Base-by-base conservation (phyloP, 140 eudicot species). In the Stevia rebaudiana region DNA sequence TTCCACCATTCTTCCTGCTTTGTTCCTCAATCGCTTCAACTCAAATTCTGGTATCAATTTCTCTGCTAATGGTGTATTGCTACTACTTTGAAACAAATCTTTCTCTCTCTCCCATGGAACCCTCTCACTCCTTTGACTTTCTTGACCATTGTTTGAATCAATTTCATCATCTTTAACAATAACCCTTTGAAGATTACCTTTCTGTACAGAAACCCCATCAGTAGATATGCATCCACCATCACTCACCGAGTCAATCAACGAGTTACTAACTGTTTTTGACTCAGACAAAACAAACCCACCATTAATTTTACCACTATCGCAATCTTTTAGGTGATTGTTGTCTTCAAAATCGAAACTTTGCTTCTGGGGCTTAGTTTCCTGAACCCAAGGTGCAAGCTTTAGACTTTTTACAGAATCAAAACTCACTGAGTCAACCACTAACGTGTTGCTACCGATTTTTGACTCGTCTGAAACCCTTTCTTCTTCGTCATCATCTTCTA, bases 1-100 rank as follows among this genome's bases (percentile, higher is more conserved):
- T 77, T 92, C 95, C 24, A 81, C 80, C 96, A 88, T 92, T 64
- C 96, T 81, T 83, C 85, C 72, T 25, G 95, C 81, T 15, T 81
- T 73, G 65, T 88, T 92, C 86, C 94, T 88, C 13, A 92, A 81
- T 81, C 98, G 83, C 84, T 83, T 88, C 80, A 92, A 68, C 55
- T 88, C 95, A 35, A 72, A 69, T 55, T 88, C 98, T 0, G 96
- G 98, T 50, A 92, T 88, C 80, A 69, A 21, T 78, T 81, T 81
- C 67, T 88, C 98, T 1, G 94, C 95, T 72, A 81, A 8, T 19
- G 75, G 78, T 9, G 91, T 74, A 69, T 91, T 85, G 52, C 87
- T 73, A 52, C 52, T 77, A 59, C 54, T 75, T 43, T 68, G 50
- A 64, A 64, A 67, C 67, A 65, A 55, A 55, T 69, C 70, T n/a